Percentiles rank a stretch among this genome's conserved stretches.
Conservation (phyloP, 371 early-diverging fungal species). For the Rhizomucor pusillus region DNA sequence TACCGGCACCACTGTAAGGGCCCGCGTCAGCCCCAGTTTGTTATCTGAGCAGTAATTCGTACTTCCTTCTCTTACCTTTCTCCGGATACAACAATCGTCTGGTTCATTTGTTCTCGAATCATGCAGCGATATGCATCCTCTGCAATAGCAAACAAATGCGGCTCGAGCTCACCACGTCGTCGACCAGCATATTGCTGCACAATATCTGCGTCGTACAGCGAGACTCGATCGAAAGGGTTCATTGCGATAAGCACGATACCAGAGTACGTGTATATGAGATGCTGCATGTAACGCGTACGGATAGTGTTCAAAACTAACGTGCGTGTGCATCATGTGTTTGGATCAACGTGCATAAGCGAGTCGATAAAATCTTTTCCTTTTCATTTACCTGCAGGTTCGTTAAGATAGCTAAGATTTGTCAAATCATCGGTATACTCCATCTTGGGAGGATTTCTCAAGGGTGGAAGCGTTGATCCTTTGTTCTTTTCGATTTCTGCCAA, state of each 20-base stretch:
- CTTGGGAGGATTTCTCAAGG: conserved; percentile 82
- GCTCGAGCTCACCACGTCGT: conserved; percentile 92
- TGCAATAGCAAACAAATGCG: conserved; percentile 98
- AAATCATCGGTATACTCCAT: conserved; percentile 88
- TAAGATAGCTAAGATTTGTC: conserved; percentile 83
- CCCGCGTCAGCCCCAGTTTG: too few species aligned
- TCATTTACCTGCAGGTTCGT: conserved; percentile 77
- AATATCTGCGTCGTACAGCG: conserved; percentile 81
- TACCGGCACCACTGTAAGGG: conserved; percentile 81
- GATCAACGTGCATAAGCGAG: not conserved
- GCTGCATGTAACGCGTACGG: conserved; percentile 76
- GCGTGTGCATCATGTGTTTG: conserved; percentile 1
- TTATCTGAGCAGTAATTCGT: too few species aligned
- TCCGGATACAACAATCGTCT: conserved; percentile 98
- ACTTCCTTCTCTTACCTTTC: conserved; percentile 67
- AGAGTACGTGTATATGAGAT: conserved; percentile 96
- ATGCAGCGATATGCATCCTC: conserved; percentile 97
- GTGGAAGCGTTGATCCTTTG: conserved; percentile 73
- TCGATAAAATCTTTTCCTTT: conserved; percentile 5
- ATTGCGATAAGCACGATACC: conserved; percentile 96
- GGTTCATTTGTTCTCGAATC: conserved; percentile 89
- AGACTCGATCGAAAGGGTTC: conserved; percentile 91
- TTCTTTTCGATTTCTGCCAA: conserved; percentile 62
- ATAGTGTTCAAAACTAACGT: conserved; percentile 78
- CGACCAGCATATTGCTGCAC: conserved; percentile 92